Base-by-base conservation (phyloP, 306 rosid genomes). In the Mucuna pruriens region DNA sequence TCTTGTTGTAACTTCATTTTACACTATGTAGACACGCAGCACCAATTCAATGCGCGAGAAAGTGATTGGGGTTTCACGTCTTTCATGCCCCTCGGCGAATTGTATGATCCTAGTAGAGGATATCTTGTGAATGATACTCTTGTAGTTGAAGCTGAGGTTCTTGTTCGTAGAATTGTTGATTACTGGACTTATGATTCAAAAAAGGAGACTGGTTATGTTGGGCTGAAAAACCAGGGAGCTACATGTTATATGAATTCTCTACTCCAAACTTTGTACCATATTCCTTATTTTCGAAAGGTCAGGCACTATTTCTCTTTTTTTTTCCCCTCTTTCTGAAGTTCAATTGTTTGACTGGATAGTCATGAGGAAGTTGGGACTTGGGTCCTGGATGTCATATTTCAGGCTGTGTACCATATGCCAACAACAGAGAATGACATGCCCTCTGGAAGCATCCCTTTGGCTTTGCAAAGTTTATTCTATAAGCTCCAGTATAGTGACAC, bases 11-110 rank as follows among this genome's bases (percentile, higher is more conserved):
- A 84, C 66, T 74, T 76, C 64, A 23, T 82, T 69, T 73, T 87
- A 20, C 39, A 9, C 52, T 65, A 19, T 91, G 89, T 90, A 93
- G 97, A 93, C 84, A 91, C 97, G 19, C 97, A 93, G 19, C 97
- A 93, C 67, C 97, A 93, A 78, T 93, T 93, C 90, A 91, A 91
- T 86, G 91, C 93, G 4, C 87, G 97, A 6, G 97, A 93, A 90
- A 91, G 97, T 87, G 97, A 93, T 86, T 93, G 97, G 97, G 97
- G 97, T 81, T 93, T 93, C 86, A 91, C 97, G 29, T 91, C 97
- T 77, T 93, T 93, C 80, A 93, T 93, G 97, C 93, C 96, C 22
- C 97, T 93, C 23, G 87, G 94, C 60, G 97, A 93, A 80, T 61
- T 93, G 68, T 93, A 93, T 48, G 97, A 93, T 81, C 94, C 97